Evolutionary conservation across 768 basidiomycete species (phyloP).

Genomic region (Jaapia argillacea): DNA sequence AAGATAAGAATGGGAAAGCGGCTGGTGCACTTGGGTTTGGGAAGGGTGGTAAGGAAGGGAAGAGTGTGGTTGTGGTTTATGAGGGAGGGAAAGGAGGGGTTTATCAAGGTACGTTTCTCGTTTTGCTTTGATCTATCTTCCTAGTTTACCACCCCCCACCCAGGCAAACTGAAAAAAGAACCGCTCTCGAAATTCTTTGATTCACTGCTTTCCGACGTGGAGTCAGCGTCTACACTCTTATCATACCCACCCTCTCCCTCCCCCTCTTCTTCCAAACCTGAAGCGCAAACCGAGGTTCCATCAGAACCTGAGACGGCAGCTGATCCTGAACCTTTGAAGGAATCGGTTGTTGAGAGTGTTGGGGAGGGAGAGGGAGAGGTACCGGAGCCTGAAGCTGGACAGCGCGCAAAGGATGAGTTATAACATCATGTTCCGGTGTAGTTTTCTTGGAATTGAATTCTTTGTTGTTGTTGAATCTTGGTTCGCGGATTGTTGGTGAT

Average conservation of each 20-base stretch:
- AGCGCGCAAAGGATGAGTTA: background rate
- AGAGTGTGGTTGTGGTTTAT: conserved; percentile 62
- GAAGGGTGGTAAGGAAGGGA: conserved; percentile 36
- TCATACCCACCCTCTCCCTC: too few species aligned
- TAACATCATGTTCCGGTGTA: too few species aligned
- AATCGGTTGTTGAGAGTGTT: background rate
- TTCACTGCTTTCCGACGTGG: conserved; percentile 50
- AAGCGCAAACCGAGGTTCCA: background rate
- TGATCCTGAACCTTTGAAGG: background rate
- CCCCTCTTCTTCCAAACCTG: background rate
- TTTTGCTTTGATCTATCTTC: background rate
- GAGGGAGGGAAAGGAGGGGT: conserved; percentile 39
- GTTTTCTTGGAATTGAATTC: too few species aligned
- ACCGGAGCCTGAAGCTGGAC: too few species aligned
- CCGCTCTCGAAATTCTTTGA: conserved; percentile 66
- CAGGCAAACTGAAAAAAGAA: conserved; percentile 67
- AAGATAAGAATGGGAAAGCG: conserved; percentile 54
- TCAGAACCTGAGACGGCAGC: background rate
- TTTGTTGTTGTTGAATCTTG: too few species aligned
- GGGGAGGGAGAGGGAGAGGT: too few species aligned
- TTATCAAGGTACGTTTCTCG: conserved; percentile 50
- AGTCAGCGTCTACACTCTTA: too few species aligned
- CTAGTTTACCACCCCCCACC: background rate
- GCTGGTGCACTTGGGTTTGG: conserved; percentile 51
- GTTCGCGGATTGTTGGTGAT: too few species aligned